A percentile compares a stretch with the other conserved stretches of the same genome.
phyloP scores from a whole-genome alignment of 2,329 filamentous ascomycete genomes.

The Penicillium hordei region DNA sequence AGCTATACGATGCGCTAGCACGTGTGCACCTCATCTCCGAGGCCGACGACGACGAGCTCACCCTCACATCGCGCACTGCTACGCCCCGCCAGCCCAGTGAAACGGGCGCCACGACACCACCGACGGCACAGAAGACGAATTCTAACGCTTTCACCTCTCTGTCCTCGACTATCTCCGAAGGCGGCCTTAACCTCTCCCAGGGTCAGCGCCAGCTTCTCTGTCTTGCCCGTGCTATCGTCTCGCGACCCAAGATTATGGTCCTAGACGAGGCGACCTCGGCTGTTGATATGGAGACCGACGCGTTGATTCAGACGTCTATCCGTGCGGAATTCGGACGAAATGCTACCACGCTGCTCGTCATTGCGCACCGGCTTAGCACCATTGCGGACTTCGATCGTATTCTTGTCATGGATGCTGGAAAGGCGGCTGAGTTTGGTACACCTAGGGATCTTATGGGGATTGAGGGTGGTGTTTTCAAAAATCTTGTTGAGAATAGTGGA shows the following conservation, averaged over 20 bases:
- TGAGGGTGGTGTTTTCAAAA: constrained; percentile 25
- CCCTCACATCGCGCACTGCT: constrained; percentile 66
- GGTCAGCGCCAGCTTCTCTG: constrained; percentile 36
- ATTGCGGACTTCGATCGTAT: constrained; percentile 77
- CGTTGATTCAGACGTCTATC: constrained; percentile 71
- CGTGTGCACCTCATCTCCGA: constrained; percentile 62
- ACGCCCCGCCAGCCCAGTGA: constrained; percentile 55
- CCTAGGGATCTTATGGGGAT: constrained; percentile 60
- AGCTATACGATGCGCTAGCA: constrained; percentile 67
- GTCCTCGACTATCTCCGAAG: constrained; percentile 65
- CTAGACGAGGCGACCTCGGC: constrained; percentile 78
- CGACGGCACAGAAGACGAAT: constrained; percentile 48
- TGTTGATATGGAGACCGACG: constrained; percentile 75
- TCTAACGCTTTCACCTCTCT: constrained; percentile 67
- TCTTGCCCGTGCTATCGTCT: constrained; percentile 55
- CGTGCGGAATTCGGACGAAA: constrained; percentile 64
- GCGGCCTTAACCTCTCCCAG: constrained; percentile 60
- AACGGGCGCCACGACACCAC: constrained; percentile 22
- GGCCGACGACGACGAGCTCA: constrained; percentile 61
- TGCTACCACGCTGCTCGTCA: constrained; percentile 68
- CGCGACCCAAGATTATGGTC: constrained; percentile 73
- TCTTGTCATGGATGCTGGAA: constrained; percentile 68
- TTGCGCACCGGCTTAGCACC: constrained; percentile 73
- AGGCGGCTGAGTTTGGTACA: constrained; percentile 66
- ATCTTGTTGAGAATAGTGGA: constrained; percentile 26